Percentiles rank a stretch among this genome's conserved stretches.
Evolutionary conservation across 306 rosid species (phyloP).

Genomic region (Hippophae gyantsensis): DNA sequence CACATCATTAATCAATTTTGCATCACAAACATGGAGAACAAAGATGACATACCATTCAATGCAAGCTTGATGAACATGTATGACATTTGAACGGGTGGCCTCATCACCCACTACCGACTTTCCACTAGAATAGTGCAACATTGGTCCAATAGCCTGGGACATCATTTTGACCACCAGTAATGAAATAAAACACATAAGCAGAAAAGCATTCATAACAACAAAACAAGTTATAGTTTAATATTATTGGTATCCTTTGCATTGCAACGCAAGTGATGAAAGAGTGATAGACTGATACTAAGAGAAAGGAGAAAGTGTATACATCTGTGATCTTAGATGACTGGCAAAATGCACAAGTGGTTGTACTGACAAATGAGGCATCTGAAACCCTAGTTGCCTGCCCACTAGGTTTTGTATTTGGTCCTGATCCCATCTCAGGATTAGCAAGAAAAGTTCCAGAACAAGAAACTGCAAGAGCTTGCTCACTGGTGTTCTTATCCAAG

Average conservation of each 20-base stretch:
- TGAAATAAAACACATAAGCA: conserved; percentile 4
- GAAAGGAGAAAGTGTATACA: conserved; percentile 26
- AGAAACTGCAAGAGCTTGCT: conserved; percentile 14
- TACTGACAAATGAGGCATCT: conserved; percentile 14
- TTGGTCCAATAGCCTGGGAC: conserved; percentile 62
- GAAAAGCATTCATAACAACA: too few species aligned
- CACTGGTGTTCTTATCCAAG: conserved; percentile 4
- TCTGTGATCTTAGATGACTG: conserved; percentile 58
- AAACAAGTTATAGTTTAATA: too few species aligned
- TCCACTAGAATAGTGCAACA: conserved; percentile 68
- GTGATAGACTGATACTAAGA: background rate
- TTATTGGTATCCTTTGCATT: too few species aligned
- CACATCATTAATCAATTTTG: background rate
- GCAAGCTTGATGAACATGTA: conserved; percentile 66
- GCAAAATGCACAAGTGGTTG: conserved; percentile 65
- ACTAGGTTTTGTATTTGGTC: background rate
- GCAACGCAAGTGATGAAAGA: background rate
- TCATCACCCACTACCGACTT: conserved; percentile 43
- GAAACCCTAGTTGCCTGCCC: conserved; percentile 8
- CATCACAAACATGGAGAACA: background rate
- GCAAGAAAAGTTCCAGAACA: conserved; percentile 16
- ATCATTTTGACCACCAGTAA: conserved; percentile 6
- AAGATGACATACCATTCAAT: conserved; percentile 58
- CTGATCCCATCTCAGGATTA: conserved; percentile 14
- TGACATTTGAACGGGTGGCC: conserved; percentile 46